Evolutionary conservation across 2,329 filamentous ascomycete genomes (phyloP), one percentile per base, ranked within the genome.

Genomic region (Verticillium tricorpus): DNA sequence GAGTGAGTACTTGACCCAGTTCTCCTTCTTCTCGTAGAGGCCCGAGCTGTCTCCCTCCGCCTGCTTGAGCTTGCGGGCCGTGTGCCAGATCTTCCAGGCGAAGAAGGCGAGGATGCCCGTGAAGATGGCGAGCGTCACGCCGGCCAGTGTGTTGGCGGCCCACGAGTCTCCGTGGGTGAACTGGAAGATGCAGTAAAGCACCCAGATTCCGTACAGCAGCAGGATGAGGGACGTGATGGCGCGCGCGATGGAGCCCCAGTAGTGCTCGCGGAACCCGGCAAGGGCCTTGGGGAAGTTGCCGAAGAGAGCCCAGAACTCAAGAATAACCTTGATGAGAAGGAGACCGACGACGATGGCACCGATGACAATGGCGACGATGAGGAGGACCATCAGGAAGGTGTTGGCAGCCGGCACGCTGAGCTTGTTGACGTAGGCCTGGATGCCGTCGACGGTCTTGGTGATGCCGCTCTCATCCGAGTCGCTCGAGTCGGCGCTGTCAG

Each of bases 101-200:
- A 97, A 98, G 77, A 91, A 96, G 7, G 72, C 84, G n/a, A 99
- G 80, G 40, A 97, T 75, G 17, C 76, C 86, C 0, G 94, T 97
- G 73, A 98, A 98, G 5, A 93, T 70, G 2, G 76, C 86, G 2
- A 98, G 83, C 0, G 93, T 97, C 19, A 96, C 78, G 63, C 83
- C 94, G 17, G 95, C 95, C 31, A 98, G 86, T 0, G 84, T 68
- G 74, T 96, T 95, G 56, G 93, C 93, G 8, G 90, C 92, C 93
- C 93, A 97, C 0, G 94, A 98, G 75, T 98, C 95, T 63, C 94
- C 93, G 52, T 89, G 85, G 1, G 90, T 95, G 76, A 98, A 97
- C 73, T 99, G 95, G 76, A 94, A 98, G 65, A 99, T 85, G 74
- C 94, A 98, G 77, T 97, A 98, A 54, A 98, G 80, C 1, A 93